Conservation (phyloP, 2,329 filamentous ascomycete genomes). For the Cercospora berteroae region DNA sequence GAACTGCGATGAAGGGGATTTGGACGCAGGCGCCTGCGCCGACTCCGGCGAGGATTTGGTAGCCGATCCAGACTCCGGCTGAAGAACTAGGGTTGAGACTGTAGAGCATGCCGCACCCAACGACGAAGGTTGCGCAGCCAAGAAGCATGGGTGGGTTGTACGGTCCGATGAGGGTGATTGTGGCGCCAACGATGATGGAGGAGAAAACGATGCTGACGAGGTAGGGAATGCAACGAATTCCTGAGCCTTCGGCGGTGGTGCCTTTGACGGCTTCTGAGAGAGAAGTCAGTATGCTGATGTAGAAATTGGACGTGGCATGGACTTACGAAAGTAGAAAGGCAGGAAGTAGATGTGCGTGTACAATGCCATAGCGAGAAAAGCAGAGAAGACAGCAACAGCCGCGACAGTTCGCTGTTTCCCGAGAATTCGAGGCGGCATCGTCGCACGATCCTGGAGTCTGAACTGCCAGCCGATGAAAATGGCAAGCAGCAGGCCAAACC, state of each 20-base stretch:
- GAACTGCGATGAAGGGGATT: slow-evolving; percentile 49
- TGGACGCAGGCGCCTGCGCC: slow-evolving; percentile 50
- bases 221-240: slow-evolving; percentile 28
- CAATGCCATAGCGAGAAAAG: slow-evolving; percentile 40
- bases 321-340: slow-evolving; percentile 25
- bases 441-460: slow-evolving; percentile 26
- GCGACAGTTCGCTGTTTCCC: slow-evolving; percentile 36
- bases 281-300: no score
- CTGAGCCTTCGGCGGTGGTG: slow-evolving; percentile 25
- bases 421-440: slow-evolving; percentile 29
- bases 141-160: slow-evolving; percentile 28
- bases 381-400: slow-evolving; percentile 37
- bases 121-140: slow-evolving; percentile 22
- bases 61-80: slow-evolving; percentile 53
- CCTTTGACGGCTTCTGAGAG: slow-evolving; percentile 34
- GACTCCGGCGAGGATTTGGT: slow-evolving; percentile 52
- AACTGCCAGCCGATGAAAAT: slow-evolving; percentile 38
- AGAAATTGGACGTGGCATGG: background rate
- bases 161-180: slow-evolving; percentile 26
- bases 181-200: slow-evolving; percentile 27
- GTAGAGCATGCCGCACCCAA: slow-evolving; percentile 30
- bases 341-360: slow-evolving; percentile 38
- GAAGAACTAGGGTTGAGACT: slow-evolving; percentile 42
- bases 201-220: slow-evolving; percentile 19
- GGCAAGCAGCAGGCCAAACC: slow-evolving; percentile 41